Conservation (phyloP, 2,329 filamentous ascomycete species). For the Leptographium radiaticola region DNA sequence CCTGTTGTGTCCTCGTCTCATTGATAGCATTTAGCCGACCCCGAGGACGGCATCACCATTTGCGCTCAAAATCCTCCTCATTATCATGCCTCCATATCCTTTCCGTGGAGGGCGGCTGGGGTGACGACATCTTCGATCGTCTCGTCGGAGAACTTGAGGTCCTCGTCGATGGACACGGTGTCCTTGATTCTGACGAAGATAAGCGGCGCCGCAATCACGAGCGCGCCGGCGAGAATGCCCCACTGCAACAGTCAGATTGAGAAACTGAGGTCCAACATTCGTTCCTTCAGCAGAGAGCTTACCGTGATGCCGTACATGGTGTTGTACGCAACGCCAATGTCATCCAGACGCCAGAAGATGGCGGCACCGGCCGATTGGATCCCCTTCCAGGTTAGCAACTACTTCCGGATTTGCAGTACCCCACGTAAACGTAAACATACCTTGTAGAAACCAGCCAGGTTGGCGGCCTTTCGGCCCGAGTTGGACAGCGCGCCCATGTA, state of each 20-base stretch:
- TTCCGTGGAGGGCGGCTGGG: slow-evolving; percentile 10
- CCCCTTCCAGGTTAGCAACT: slow-evolving; percentile 13
- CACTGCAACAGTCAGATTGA: slow-evolving; percentile 35
- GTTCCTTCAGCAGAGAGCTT: slow-evolving; percentile 11
- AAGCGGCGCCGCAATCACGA: slow-evolving; percentile 66
- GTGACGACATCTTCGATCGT: slow-evolving; percentile 55
- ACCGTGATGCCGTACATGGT: slow-evolving; percentile 52
- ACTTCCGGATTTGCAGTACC: background rate
- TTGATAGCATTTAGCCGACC: too few relatives aligned
- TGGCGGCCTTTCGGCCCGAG: slow-evolving; percentile 81
- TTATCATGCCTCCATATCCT: slow-evolving; percentile 6
- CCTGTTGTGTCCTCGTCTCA: background rate
- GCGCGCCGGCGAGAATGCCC: slow-evolving; percentile 60
- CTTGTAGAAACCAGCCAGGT: slow-evolving; percentile 50
- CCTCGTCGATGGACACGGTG: slow-evolving; percentile 66
- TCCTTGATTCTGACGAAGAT: slow-evolving; percentile 71
- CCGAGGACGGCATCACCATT: too few relatives aligned
- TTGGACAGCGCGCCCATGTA: slow-evolving; percentile 91
- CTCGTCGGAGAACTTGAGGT: slow-evolving; percentile 76
- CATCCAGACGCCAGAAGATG: slow-evolving; percentile 61
- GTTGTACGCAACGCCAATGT: slow-evolving; percentile 48
- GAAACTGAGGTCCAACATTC: background rate
- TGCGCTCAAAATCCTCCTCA: too few relatives aligned
- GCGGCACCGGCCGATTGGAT: slow-evolving; percentile 81
- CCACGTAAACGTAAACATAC: background rate